Conservation (phyloP, 139 green algal genomes). For the Tetradesmus lagerheimii region DNA sequence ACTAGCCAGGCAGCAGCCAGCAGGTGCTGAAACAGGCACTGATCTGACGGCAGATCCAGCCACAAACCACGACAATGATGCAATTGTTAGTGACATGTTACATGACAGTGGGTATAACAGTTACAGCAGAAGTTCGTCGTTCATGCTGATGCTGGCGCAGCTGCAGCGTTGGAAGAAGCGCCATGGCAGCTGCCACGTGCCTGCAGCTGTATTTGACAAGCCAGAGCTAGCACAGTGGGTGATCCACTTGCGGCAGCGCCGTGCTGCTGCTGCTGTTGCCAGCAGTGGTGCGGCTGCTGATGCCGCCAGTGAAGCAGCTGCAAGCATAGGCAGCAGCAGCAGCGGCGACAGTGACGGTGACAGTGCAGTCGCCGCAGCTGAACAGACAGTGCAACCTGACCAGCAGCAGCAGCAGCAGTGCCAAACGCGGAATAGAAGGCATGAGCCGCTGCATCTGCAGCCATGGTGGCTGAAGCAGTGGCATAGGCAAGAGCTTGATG, state of each 20-base stretch:
- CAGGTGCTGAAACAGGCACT: not conserved
- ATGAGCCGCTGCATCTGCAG: not conserved
- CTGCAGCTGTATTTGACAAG: constrained; percentile 4
- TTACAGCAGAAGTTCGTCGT: not conserved
- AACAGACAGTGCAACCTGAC: not conserved
- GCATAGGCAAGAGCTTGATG: not conserved
- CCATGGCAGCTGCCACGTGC: constrained; percentile 23
- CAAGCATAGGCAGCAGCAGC: not conserved
- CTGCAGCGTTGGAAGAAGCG: constrained; percentile 31
- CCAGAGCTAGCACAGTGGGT: not conserved
- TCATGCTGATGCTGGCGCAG: constrained; percentile 35
- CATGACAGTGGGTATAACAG: not conserved
- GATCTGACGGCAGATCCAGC: not conserved
- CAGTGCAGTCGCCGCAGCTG: not conserved
- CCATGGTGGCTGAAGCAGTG: not conserved
- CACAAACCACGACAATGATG: not conserved
- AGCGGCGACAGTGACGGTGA: not conserved
- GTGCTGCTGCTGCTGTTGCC: not conserved
- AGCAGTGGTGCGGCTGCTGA: not conserved
- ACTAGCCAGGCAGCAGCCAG: not conserved
- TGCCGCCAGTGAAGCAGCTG: not conserved
- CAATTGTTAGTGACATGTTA: not conserved
- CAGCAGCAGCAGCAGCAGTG: constrained; percentile 17
- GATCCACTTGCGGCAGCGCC: not conserved
- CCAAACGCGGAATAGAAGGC: not conserved